Conservation (phyloP, 305 asterid genomes). For the Solanum aculeatissimum region DNA sequence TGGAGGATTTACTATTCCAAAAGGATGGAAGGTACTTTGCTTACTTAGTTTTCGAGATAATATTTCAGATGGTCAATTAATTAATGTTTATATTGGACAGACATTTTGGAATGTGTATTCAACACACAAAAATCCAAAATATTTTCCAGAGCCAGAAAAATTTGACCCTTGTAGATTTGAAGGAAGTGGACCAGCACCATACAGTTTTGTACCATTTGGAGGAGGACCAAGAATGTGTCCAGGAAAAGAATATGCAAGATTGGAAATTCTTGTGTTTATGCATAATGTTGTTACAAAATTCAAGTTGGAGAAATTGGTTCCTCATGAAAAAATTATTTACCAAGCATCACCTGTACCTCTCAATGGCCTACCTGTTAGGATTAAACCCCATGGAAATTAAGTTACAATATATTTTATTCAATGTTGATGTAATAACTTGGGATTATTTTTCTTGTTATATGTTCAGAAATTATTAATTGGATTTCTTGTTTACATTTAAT, state of each 20-base stretch:
- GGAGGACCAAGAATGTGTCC: neutral
- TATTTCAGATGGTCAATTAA: neutral
- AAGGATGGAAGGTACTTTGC: neutral
- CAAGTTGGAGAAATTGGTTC: neutral
- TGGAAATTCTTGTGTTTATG: neutral
- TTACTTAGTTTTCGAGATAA: neutral
- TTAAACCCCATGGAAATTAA: neutral
- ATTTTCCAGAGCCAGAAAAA: neutral
- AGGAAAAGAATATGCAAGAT: neutral
- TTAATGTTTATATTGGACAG: neutral
- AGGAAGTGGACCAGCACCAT: neutral
- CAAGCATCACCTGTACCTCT: neutral
- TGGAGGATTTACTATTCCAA: neutral
- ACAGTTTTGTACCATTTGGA: neutral
- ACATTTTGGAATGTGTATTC: neutral
- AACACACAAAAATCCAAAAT: neutral
- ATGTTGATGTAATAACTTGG: neutral
- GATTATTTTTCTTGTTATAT: neutral
- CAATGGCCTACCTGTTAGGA: neutral
- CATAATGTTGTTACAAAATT: neutral
- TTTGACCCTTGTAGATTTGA: neutral
- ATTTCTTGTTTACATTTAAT: too few relatives aligned
- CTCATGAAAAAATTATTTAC: neutral
- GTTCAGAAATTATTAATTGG: too few relatives aligned
- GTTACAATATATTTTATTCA: too few relatives aligned